Percentiles rank a stretch among this genome's conserved stretches.
Conservation (phyloP, 495 filamentous ascomycete species). For the Amniculicola lignicola region DNA sequence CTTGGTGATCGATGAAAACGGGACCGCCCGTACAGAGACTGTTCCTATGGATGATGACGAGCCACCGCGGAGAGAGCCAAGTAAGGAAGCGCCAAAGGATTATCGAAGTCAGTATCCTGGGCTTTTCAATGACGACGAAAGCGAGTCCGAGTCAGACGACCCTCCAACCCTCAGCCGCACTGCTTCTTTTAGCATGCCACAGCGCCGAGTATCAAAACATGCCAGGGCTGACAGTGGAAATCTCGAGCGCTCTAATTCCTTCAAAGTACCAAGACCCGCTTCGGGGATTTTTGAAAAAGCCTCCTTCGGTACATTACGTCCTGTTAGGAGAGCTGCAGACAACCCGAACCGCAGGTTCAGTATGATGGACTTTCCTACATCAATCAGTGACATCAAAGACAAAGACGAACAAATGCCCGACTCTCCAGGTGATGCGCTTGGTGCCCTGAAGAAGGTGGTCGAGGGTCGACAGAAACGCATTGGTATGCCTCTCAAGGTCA, state of each 20-base stretch:
- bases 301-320: conserved; percentile 27
- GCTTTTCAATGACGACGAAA: conserved; percentile 39
- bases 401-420: conserved; percentile 22
- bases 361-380: conserved; percentile 33
- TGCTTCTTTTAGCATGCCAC: conserved; percentile 38
- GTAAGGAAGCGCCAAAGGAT: conserved; percentile 26
- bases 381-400: conserved; percentile 13
- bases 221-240: conserved; percentile 33
- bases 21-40: conserved; percentile 42
- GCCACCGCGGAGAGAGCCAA: conserved; percentile 31
- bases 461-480: conserved; percentile 57
- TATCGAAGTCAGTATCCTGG: conserved; percentile 37
- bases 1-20: conserved; percentile 42
- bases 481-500: conserved; percentile 12
- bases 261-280: conserved; percentile 35
- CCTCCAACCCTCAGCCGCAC: conserved; percentile 30
- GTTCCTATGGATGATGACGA: conserved; percentile 32
- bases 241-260: conserved; percentile 26
- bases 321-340: conserved; percentile 13
- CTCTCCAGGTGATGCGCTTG: conserved; percentile 49
- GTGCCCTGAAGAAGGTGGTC: conserved; percentile 70
- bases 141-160: conserved; percentile 35
- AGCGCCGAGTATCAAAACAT: conserved; percentile 36
- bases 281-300: conserved; percentile 32
- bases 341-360: conserved; percentile 28